Conservation (phyloP, 2,329 filamentous ascomycete genomes). For the Monilinia fructicola region DNA sequence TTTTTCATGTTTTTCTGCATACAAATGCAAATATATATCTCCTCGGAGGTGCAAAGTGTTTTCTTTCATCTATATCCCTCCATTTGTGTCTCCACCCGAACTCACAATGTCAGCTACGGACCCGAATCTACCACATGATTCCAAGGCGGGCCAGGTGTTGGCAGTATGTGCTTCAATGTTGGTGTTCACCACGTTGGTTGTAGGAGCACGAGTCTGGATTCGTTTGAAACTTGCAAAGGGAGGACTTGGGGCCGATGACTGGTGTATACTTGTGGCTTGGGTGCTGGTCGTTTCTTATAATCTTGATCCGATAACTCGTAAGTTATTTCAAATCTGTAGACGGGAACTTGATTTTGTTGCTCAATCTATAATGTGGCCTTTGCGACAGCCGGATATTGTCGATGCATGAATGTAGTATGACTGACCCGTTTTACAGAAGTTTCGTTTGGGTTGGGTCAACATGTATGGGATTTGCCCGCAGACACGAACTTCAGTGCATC, state of each 20-base stretch:
- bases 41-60: neutral
- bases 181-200: slow-evolving; percentile 14
- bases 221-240: slow-evolving; percentile 15
- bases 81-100: neutral
- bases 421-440: slow-evolving; percentile 16
- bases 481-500: slow-evolving; percentile 16
- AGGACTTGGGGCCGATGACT: slow-evolving; percentile 20
- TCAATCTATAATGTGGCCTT: neutral
- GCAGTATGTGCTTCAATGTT: slow-evolving; percentile 22
- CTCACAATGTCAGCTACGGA: neutral
- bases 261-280: slow-evolving; percentile 19
- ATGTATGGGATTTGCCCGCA: slow-evolving; percentile 15
- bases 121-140: slow-evolving; percentile 16
- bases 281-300: slow-evolving; percentile 15
- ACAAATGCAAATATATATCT: slow-evolving; percentile 1
- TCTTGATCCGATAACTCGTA: slow-evolving; percentile 19
- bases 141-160: slow-evolving; percentile 10
- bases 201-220: slow-evolving; percentile 6
- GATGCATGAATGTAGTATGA: neutral
- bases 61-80: neutral
- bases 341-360: neutral
- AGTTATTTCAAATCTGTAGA: neutral
- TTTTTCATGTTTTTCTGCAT: neutral
- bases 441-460: slow-evolving; percentile 16
- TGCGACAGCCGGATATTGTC: neutral